phyloP scores from a whole-genome alignment of 2,329 filamentous ascomycete genomes.

The Proliferodiscus dingleyae region DNA sequence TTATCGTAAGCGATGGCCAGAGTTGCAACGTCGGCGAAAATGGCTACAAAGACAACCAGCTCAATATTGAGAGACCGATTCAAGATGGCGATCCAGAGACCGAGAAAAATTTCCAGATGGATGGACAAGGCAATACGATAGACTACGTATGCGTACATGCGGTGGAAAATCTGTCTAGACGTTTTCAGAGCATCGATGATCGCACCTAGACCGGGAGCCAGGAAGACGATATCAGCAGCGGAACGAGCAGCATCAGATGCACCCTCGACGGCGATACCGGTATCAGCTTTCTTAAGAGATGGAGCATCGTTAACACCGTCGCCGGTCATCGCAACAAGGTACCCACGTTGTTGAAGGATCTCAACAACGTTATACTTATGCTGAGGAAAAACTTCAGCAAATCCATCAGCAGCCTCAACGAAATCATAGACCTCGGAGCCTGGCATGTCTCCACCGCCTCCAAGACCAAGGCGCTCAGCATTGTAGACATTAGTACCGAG shows the following conservation, averaged over 20 bases:
- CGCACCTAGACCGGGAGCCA: conserved; percentile 83
- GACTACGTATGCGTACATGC: conserved; percentile 94
- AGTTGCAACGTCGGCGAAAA: conserved; percentile 89
- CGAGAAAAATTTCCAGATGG: conserved; percentile 86
- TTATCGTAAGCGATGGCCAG: conserved; percentile 92
- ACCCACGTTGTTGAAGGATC: conserved; percentile 88
- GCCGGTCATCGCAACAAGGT: conserved; percentile 93
- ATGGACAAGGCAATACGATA: conserved; percentile 92
- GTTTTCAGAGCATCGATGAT: conserved; percentile 93
- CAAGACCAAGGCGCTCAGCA: conserved; percentile 84
- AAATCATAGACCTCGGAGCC: conserved; percentile 94
- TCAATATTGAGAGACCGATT: conserved; percentile 82
- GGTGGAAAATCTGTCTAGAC: conserved; percentile 91
- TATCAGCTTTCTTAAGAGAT: conserved; percentile 92
- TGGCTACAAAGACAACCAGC: conserved; percentile 88
- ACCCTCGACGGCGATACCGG: conserved; percentile 91
- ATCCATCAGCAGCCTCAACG: conserved; percentile 90
- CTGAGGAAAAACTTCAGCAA: conserved; percentile 90
- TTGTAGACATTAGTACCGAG: conserved; percentile 93
- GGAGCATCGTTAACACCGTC: conserved; percentile 94
- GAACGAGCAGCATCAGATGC: conserved; percentile 87
- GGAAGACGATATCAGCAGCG: conserved; percentile 89
- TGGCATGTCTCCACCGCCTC: conserved; percentile 86
- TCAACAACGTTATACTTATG: conserved; percentile 95
- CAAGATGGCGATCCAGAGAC: conserved; percentile 84